phyloP scores from a whole-genome alignment of 176 grass and related monocot species.

The Ampelocalamus luodianensis region DNA sequence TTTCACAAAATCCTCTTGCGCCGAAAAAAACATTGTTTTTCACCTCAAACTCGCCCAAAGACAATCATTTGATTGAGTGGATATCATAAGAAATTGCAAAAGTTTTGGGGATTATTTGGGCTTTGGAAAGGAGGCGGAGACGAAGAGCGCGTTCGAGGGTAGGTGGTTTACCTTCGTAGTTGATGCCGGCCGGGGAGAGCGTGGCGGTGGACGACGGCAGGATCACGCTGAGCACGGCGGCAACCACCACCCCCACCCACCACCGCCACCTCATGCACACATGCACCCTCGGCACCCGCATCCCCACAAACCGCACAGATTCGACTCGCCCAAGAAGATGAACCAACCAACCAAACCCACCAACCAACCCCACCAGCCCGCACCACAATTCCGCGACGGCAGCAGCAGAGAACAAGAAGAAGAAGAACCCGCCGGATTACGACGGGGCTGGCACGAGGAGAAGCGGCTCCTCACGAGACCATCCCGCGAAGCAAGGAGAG shows the following conservation, averaged over 20 bases:
- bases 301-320: constrained; percentile 39
- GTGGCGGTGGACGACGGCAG: constrained; percentile 48
- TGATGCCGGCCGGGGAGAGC: constrained; percentile 69
- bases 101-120: neutral
- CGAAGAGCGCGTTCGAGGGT: neutral
- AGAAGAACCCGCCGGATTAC: neutral
- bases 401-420: neutral
- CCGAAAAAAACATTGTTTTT: neutral
- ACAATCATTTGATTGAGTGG: neutral
- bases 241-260: constrained; percentile 30
- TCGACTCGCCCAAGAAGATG: neutral
- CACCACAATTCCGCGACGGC: constrained; percentile 23
- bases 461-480: neutral
- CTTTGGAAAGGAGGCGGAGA: neutral
- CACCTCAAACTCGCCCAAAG: neutral
- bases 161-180: constrained; percentile 54
- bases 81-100: neutral
- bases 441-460: neutral
- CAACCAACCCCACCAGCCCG: neutral
- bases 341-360: neutral
- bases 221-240: constrained; percentile 32
- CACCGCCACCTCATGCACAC: constrained; percentile 36
- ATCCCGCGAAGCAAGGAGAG: neutral
- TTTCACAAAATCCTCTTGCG: neutral
- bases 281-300: constrained; percentile 35